A percentile compares a stretch with the other conserved stretches of the same genome.
Evolutionary conservation across 1,284 basidiomycete species (phyloP).

Genomic region (Pseudozyma tsukubaensis): DNA sequence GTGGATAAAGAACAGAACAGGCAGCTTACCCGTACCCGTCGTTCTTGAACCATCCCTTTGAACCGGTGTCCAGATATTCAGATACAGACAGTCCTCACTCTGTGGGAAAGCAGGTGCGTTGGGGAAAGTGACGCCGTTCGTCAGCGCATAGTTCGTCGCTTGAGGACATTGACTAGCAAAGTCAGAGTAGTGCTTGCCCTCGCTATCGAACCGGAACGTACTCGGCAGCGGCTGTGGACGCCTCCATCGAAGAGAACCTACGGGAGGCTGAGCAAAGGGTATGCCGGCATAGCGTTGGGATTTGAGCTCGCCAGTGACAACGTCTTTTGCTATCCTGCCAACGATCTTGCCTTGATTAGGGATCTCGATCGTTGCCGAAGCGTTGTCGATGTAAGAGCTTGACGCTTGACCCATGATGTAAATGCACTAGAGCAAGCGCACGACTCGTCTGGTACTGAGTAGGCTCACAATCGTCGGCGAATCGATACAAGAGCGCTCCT

Average conservation of each 20-base stretch:
- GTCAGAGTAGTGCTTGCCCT: conserved; percentile 22
- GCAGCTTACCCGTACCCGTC: conserved; percentile 13
- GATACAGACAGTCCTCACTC: conserved; percentile 53
- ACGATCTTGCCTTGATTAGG: conserved; percentile 28
- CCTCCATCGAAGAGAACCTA: conserved; percentile 40
- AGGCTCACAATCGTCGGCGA: neutral
- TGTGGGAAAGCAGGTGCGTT: conserved; percentile 5
- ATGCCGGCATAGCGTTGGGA: conserved; percentile 45
- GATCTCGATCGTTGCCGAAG: conserved; percentile 24
- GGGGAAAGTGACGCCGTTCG: conserved; percentile 24
- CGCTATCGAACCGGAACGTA: conserved; percentile 25
- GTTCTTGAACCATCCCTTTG: conserved; percentile 2
- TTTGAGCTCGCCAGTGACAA: conserved; percentile 18
- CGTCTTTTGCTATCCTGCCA: conserved; percentile 25
- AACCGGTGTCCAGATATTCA: conserved; percentile 48
- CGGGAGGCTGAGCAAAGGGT: conserved; percentile 47
- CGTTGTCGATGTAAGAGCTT: conserved; percentile 25
- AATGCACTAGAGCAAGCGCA: neutral
- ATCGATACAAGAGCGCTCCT: too few species aligned
- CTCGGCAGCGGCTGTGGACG: conserved; percentile 31
- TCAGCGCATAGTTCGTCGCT: conserved; percentile 33
- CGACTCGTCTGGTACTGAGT: neutral
- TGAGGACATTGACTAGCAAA: conserved; percentile 32
- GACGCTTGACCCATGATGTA: conserved; percentile 35
- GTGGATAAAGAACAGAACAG: conserved; percentile 50